Evolutionary conservation across 2,329 filamentous ascomycete genomes (phyloP), one percentile per base, ranked within the genome.

Genomic region (Penicillium sp.): DNA sequence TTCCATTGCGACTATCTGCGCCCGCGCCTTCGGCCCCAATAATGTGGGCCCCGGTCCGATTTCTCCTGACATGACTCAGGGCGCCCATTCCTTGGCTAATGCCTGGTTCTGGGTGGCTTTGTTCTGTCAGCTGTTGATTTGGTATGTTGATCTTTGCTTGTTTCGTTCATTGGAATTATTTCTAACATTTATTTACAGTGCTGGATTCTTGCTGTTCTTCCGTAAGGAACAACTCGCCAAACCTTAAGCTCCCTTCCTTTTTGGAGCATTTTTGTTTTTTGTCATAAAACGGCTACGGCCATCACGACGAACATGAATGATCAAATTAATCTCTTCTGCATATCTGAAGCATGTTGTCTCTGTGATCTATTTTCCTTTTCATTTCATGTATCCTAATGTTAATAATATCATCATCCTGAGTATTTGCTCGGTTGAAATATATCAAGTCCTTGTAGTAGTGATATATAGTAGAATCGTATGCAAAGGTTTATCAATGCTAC

Each of bases 71-170:
- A 79, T 88, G 63, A 80, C 80, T 2, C 76, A 78, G 53, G 78
- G 78, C 0, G 68, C 78, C 27, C 70, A 72, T 51, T 71, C 76
- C 15, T 67, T 85, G 37, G 78, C 74, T 23, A 79, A 80, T 57
- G 75, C 78, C 15, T 84, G 81, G 78, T 87, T 88, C 69, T 88
- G 86, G 86, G 75, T 87, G 47, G 82, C 81, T 47, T 67, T 89
- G 46, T 63, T 78, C n/a, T 77, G 83, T 62, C 86, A 89, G 69
- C 67, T 87, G 50, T 72, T 81, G 15, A 79, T 89, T 58, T 86
- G 75, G 82, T 69, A 82, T 82, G 40, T 86, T 82, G 82, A 64
- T 76, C 75, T 15, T 27, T 52, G 10, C 15, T 9, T 8, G 31
- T 10, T 2, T 33, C 3, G n/a, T 15, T n/a, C 29, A 10, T 13